phyloP scores from a whole-genome alignment of 495 filamentous ascomycete species.

The Hyphodiscus hymeniophilus region DNA sequence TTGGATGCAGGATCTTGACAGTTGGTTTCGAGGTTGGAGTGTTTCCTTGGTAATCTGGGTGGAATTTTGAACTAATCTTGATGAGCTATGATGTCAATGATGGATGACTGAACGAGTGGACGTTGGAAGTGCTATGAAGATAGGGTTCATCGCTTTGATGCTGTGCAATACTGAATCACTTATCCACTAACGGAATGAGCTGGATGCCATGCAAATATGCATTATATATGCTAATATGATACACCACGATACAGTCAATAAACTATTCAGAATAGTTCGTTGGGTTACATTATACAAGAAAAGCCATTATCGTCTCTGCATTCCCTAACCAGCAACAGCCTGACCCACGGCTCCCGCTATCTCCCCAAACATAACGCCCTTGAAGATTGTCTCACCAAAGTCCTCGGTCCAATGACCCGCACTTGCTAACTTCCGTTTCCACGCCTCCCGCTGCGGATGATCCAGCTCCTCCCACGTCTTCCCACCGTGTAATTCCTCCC shows the following conservation, averaged over 20 bases:
- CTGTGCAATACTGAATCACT: too few species aligned
- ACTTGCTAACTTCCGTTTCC: conserved; percentile 59
- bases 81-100: neutral
- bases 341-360: conserved; percentile 29
- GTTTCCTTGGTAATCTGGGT: neutral
- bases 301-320: too few species aligned
- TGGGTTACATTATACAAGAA: too few species aligned
- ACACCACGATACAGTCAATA: too few species aligned
- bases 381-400: conserved; percentile 64
- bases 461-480: conserved; percentile 61
- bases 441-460: conserved; percentile 46
- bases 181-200: too few species aligned
- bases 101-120: conserved; percentile 1
- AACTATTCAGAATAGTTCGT: too few species aligned
- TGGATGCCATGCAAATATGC: too few species aligned
- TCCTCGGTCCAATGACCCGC: conserved; percentile 67
- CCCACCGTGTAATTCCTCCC: conserved; percentile 28
- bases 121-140: too few species aligned
- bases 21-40: neutral
- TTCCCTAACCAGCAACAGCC: conserved; percentile 17
- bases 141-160: too few species aligned
- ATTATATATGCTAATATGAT: too few species aligned
- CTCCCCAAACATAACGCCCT: conserved; percentile 68
- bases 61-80: neutral
- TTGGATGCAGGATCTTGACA: conserved; percentile 19